phyloP scores from a whole-genome alignment of 306 rosid species.

The Cicer judaicum region DNA sequence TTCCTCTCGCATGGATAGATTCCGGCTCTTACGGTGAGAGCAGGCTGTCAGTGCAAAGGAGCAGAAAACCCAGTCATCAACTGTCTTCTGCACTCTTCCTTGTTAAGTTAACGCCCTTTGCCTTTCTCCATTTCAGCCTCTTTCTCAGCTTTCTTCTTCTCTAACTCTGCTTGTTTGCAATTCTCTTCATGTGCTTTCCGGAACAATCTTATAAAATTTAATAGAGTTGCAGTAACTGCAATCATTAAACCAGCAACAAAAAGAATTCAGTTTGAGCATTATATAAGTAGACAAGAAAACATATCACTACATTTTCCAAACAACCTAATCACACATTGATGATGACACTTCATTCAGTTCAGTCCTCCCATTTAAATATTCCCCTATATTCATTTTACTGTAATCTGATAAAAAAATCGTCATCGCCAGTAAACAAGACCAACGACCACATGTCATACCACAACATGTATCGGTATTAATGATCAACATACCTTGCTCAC shows the following conservation, averaged over 20 bases:
- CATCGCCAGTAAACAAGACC: constrained; percentile 32
- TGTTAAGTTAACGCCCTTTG: constrained; percentile 77
- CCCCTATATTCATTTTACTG: constrained; percentile 29
- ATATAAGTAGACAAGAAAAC: constrained; percentile 16
- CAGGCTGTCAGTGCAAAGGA: constrained; percentile 47
- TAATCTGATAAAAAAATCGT: constrained; percentile 1
- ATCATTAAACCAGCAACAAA: constrained; percentile 45
- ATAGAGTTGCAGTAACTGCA: constrained; percentile 86
- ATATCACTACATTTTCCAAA: constrained; percentile 18
- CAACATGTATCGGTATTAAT: constrained; percentile 3
- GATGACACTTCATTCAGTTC: constrained; percentile 33
- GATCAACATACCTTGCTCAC: constrained; percentile 84
- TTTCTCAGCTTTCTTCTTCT: constrained; percentile 85
- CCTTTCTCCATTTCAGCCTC: constrained; percentile 96
- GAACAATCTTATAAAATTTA: constrained; percentile 80
- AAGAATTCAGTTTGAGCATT: constrained; percentile 44
- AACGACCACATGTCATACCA: constrained; percentile 5
- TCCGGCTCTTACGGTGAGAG: constrained; percentile 53
- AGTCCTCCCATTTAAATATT: not conserved
- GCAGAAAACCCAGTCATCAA: constrained; percentile 51
- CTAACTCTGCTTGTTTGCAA: constrained; percentile 86
- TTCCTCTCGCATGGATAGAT: constrained; percentile 47
- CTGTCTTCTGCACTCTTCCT: constrained; percentile 72
- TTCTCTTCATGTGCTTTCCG: constrained; percentile 98
- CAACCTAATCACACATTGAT: constrained; percentile 31